phyloP scores from a whole-genome alignment of 306 rosid species.

The Heteromeles arbutifolia region DNA sequence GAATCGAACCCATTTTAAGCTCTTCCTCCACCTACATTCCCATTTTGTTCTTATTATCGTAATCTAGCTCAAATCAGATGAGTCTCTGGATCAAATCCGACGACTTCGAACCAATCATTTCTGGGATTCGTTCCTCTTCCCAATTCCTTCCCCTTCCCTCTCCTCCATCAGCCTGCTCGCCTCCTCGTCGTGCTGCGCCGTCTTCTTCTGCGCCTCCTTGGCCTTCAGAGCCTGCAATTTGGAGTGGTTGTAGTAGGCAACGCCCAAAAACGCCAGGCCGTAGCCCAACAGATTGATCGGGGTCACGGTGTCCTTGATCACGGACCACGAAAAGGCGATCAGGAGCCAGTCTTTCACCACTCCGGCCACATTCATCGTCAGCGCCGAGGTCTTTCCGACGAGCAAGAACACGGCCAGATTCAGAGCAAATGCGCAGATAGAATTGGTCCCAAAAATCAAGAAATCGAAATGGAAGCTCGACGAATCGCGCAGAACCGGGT shows the following conservation, averaged over 20 bases:
- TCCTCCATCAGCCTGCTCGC: slow-evolving; percentile 59
- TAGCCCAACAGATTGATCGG: slow-evolving; percentile 75
- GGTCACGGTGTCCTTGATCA: slow-evolving; percentile 78
- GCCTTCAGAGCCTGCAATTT: slow-evolving; percentile 80
- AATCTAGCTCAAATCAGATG: slow-evolving; percentile 7
- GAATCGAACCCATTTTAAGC: slow-evolving; percentile 2
- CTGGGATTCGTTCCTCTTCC: slow-evolving; percentile 47
- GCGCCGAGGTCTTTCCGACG: slow-evolving; percentile 79
- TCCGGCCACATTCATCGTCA: slow-evolving; percentile 93
- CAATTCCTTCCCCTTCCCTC: slow-evolving; percentile 51
- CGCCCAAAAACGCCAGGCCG: slow-evolving; percentile 74
- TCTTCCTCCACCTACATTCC: slow-evolving; percentile 13
- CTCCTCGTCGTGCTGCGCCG: slow-evolving; percentile 58
- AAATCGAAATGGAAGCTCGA: slow-evolving; percentile 64
- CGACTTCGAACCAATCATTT: slow-evolving; percentile 13
- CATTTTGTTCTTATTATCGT: slow-evolving; percentile 27
- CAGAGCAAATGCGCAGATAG: slow-evolving; percentile 70
- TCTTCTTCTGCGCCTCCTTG: slow-evolving; percentile 73
- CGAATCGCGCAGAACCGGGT: slow-evolving; percentile 45
- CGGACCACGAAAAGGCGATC: slow-evolving; percentile 87
- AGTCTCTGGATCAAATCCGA: not conserved
- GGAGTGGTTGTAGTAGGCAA: slow-evolving; percentile 74
- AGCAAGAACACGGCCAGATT: slow-evolving; percentile 79
- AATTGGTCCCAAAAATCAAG: slow-evolving; percentile 62
- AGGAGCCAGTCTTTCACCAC: slow-evolving; percentile 85